Evolutionary conservation across 2,329 filamentous ascomycete species (phyloP).

Genomic region (Monilinia polystroma): DNA sequence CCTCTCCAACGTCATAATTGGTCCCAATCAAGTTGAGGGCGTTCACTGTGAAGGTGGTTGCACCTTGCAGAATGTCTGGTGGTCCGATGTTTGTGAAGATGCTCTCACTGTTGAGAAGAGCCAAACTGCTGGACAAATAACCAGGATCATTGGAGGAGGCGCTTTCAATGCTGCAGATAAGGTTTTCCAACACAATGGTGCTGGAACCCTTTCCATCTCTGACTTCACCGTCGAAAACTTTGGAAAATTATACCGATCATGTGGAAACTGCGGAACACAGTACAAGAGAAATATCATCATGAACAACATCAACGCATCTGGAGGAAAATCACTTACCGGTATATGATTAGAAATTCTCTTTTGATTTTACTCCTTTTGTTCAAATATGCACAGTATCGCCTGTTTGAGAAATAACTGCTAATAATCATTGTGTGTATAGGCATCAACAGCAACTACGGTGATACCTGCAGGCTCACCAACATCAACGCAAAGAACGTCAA

Average conservation of each 20-base stretch:
- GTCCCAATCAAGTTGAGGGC: constrained; percentile 41
- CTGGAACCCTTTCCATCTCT: constrained; percentile 40
- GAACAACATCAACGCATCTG: constrained; percentile 45
- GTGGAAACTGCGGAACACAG: constrained; percentile 48
- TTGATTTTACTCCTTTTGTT: not conserved
- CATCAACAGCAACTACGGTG: constrained; percentile 54
- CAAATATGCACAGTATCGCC: not conserved
- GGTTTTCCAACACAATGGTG: constrained; percentile 45
- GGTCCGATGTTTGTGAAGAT: constrained; percentile 35
- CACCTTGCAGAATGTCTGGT: constrained; percentile 37
- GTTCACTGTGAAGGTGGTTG: constrained; percentile 34
- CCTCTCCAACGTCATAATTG: constrained; percentile 42
- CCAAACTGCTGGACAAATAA: constrained; percentile 41
- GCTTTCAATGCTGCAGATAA: constrained; percentile 47
- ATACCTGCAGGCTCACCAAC: constrained; percentile 47
- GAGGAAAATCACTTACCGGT: constrained; percentile 39
- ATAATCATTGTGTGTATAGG: constrained; percentile 43
- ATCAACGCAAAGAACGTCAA: constrained; percentile 37
- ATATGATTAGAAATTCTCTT: constrained; percentile 13
- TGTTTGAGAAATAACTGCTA: not conserved
- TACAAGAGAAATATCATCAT: constrained; percentile 41
- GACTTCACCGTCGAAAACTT: constrained; percentile 47
- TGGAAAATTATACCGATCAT: constrained; percentile 52
- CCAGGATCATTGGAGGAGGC: constrained; percentile 46
- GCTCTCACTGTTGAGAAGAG: constrained; percentile 32